phyloP scores from a whole-genome alignment of 306 rosid species.

The Ziziphus jujuba region DNA sequence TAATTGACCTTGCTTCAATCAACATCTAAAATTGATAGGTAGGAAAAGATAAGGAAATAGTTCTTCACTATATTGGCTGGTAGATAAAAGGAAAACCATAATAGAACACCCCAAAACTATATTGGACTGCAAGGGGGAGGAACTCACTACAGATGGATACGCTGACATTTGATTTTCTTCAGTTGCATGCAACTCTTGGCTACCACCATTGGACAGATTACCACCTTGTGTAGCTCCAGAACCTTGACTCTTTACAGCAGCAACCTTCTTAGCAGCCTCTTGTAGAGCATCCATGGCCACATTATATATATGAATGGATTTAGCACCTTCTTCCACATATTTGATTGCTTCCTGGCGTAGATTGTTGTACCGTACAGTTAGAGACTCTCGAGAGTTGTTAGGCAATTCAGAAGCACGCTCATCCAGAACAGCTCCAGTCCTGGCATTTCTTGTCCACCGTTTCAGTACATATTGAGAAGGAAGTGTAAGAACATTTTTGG shows the following conservation, averaged over 20 bases:
- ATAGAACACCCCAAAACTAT: constrained; percentile 4
- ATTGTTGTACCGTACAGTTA: constrained; percentile 61
- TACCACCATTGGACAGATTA: constrained; percentile 51
- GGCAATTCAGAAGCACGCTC: constrained; percentile 50
- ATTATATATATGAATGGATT: constrained; percentile 72
- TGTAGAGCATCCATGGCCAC: constrained; percentile 82
- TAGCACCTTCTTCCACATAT: constrained; percentile 91
- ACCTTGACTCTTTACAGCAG: constrained; percentile 45
- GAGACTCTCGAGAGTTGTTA: constrained; percentile 51
- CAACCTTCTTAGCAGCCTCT: constrained; percentile 77
- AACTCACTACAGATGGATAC: constrained; percentile 57
- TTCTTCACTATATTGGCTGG: no score
- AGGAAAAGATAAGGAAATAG: not conserved
- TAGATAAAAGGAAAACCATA: constrained; percentile 5
- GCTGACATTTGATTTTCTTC: constrained; percentile 47
- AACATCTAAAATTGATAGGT: not conserved
- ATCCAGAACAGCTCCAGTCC: constrained; percentile 54
- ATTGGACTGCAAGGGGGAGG: constrained; percentile 22
- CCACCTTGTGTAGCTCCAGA: constrained; percentile 43
- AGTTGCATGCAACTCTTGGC: constrained; percentile 49
- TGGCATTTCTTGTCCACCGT: constrained; percentile 89
- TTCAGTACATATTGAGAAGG: constrained; percentile 78
- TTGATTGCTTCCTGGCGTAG: constrained; percentile 86
- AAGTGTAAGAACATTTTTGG: constrained; percentile 81
- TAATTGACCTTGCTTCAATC: not conserved